Percentiles rank a stretch among this genome's conserved stretches.
phyloP scores from a whole-genome alignment of 495 filamentous ascomycete genomes.

The Bryoglossum gracile region DNA sequence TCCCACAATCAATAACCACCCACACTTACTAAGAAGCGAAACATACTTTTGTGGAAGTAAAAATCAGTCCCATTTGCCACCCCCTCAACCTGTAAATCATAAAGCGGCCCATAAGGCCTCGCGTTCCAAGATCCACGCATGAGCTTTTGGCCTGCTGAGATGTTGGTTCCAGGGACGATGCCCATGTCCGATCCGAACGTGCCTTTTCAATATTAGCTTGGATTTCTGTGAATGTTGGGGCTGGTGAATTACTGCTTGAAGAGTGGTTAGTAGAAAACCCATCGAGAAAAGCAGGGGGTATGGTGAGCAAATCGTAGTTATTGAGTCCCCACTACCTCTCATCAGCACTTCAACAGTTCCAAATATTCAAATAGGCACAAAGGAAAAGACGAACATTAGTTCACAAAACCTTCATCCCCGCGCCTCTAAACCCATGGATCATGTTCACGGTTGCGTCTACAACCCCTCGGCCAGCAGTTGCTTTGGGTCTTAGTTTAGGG shows the following conservation, averaged over 20 bases:
- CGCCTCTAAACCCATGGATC: constrained; percentile 4
- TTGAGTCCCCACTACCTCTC: constrained; percentile 26
- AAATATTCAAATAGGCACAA: background rate
- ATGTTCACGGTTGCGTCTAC: constrained; percentile 11
- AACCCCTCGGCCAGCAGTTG: constrained; percentile 1
- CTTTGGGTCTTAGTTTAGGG: constrained; percentile 2
- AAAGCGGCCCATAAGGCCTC: constrained; percentile 13
- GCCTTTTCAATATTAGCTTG: background rate
- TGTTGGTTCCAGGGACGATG: constrained; percentile 24
- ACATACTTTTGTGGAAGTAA: constrained; percentile 7
- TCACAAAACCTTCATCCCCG: constrained; percentile 8
- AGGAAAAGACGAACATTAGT: constrained; percentile 2
- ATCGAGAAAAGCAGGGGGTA: constrained; percentile 29
- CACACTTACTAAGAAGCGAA: background rate
- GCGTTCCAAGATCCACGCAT: constrained; percentile 34
- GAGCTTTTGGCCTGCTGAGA: constrained; percentile 25
- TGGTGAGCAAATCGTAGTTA: constrained; percentile 29
- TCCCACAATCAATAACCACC: background rate
- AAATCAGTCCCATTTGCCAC: constrained; percentile 3
- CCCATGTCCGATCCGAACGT: constrained; percentile 30
- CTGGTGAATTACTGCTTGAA: constrained; percentile 2
- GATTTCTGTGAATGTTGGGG: background rate
- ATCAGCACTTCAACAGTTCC: no score
- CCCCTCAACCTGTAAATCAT: constrained; percentile 10
- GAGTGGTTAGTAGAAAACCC: constrained; percentile 26